Conservation (phyloP, 192 early-diverging fungal genomes). For the Funneliformis geosporum region DNA sequence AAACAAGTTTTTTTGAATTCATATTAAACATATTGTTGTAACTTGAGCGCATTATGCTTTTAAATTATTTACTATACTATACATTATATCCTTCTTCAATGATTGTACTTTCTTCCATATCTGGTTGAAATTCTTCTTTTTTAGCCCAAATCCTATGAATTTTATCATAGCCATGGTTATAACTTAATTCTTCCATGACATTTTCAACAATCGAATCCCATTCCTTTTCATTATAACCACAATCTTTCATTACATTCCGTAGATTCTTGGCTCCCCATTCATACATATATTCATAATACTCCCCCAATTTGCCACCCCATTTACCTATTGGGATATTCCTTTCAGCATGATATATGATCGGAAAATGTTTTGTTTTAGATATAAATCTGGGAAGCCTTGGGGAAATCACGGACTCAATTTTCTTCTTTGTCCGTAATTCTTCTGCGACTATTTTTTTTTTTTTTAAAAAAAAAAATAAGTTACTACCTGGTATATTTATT, state of each 20-base stretch:
- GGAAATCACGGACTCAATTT: neutral
- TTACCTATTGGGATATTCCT: neutral
- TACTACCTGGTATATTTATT: no score
- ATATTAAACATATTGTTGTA: no score
- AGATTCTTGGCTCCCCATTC: neutral
- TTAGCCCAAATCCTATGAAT: neutral
- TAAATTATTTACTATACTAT: no score
- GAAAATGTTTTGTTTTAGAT: neutral
- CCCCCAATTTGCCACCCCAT: neutral
- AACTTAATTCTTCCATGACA: neutral
- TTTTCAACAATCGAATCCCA: neutral
- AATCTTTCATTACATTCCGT: neutral
- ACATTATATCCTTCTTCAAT: neutral
- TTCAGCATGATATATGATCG: neutral
- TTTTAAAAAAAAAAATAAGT: neutral
- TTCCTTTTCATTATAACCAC: neutral
- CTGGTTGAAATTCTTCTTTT: neutral
- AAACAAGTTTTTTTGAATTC: no score
- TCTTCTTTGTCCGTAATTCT: neutral
- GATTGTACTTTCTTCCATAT: neutral
- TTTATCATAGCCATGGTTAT: neutral
- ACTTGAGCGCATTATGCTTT: no score
- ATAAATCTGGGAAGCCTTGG: neutral
- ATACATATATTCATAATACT: neutral
- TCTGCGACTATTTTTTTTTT: neutral